These are phyloP conservation scores for Kodamaea derodonti DNA, from an alignment of 1,139 yeast species.

Conservation along the genomic window DNA sequence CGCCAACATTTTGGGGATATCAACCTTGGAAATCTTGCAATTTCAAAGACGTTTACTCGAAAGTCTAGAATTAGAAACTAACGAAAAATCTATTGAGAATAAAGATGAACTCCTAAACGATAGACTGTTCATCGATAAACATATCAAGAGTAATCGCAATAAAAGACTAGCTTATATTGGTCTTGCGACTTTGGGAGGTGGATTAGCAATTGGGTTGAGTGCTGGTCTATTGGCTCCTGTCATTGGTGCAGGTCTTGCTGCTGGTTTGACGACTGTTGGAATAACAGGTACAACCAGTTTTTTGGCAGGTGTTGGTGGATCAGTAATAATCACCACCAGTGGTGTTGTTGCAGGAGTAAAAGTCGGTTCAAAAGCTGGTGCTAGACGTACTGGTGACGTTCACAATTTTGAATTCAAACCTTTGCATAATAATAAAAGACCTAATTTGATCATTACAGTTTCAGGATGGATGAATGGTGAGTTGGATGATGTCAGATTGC, in stretches of 20 bases:
- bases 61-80: conserved; percentile 81
- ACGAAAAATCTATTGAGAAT: conserved; percentile 44
- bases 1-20: conserved; percentile 57
- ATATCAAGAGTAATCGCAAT: conserved; percentile 61
- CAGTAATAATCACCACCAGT: conserved; percentile 88
- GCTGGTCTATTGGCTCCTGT: conserved; percentile 97
- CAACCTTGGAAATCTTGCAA: conserved; percentile 67
- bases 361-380: conserved; percentile 84
- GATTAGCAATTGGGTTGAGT: conserved; percentile 87
- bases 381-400: conserved; percentile 84
- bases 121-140: conserved; percentile 60
- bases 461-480: conserved; percentile 98
- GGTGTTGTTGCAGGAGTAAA: conserved; percentile 90
- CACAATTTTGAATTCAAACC: conserved; percentile 93
- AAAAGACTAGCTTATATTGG: conserved; percentile 85
- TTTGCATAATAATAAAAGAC: conserved; percentile 82
- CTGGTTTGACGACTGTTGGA: conserved; percentile 93
- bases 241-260: conserved; percentile 97
- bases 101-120: conserved; percentile 78
- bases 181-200: conserved; percentile 95
- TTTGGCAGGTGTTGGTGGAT: conserved; percentile 95
- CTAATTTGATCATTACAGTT: conserved; percentile 84
- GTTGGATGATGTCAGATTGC: conserved; percentile 92
- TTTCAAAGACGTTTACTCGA: conserved; percentile 91
- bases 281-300: conserved; percentile 89